Percentiles rank a stretch among this genome's conserved stretches.
These are phyloP conservation scores for Penicillium salamii DNA, from an alignment of 495 filamentous ascomycete species.

Conservation along the genomic window DNA sequence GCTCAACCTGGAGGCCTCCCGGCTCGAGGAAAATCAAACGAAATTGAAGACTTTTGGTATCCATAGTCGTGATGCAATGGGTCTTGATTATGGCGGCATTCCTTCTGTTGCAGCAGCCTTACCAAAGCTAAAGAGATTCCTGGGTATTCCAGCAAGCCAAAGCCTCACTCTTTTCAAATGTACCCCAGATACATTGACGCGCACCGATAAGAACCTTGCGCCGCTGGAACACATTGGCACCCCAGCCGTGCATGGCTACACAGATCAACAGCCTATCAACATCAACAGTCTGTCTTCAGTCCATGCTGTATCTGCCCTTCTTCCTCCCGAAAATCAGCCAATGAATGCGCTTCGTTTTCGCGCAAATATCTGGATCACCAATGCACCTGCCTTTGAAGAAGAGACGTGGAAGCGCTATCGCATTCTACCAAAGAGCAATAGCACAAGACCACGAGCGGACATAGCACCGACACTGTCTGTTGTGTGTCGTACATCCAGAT, in stretches of 20 bases:
- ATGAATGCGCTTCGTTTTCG: conserved; percentile 18
- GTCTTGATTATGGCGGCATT: conserved; percentile 7
- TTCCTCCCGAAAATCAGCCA: conserved; percentile 16
- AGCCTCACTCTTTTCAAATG: conserved; percentile 8
- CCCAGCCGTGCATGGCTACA: conserved; percentile 16
- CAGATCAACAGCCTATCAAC: conserved; percentile 19
- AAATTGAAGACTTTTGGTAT: conserved; percentile 10
- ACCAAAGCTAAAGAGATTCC: conserved; percentile 13
- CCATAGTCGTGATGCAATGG: conserved; percentile 7
- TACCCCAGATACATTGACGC: conserved; percentile 10
- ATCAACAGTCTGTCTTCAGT: conserved; percentile 20
- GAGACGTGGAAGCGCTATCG: conserved; percentile 16
- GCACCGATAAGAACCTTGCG: conserved; percentile 15
- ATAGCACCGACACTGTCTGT: conserved; percentile 11
- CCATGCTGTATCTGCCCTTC: conserved; percentile 13
- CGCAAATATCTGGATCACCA: conserved; percentile 17
- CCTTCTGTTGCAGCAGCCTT: conserved; percentile 9
- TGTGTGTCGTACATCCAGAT: conserved; percentile 18
- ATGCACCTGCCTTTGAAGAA: conserved; percentile 12
- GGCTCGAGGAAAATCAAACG: not conserved
- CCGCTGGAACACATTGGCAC: conserved; percentile 16
- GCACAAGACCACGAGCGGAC: not conserved
- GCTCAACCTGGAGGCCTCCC: conserved; percentile 2
- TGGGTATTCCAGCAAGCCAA: conserved; percentile 5
- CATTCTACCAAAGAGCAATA: conserved; percentile 3